A percentile compares a stretch with the other conserved stretches of the same genome.
These are phyloP conservation scores for Septoria petroselini DNA, from an alignment of 2,329 filamentous ascomycete genomes.

Conservation along the genomic window DNA sequence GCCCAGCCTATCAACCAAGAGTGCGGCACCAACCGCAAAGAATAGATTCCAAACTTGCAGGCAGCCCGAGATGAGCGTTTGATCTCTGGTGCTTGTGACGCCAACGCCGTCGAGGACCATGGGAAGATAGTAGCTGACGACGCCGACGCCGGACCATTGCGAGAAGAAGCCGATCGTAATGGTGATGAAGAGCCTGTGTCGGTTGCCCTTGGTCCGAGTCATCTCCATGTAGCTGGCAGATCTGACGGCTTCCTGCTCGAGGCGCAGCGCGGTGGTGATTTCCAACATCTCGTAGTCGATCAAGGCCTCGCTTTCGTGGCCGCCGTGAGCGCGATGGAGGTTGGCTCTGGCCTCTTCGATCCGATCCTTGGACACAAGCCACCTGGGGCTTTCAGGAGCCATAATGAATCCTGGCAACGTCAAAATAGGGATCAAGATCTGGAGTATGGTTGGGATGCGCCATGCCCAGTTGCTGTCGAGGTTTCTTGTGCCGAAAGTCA, in stretches of 20 bases:
- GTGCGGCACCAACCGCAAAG: conserved; percentile 40
- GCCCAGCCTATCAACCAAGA: conserved; percentile 44
- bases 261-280: conserved; percentile 42
- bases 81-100: conserved; percentile 37
- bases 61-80: conserved; percentile 41
- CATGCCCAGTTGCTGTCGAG: conserved; percentile 29
- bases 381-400: conserved; percentile 31
- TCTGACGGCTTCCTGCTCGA: conserved; percentile 51
- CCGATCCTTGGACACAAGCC: conserved; percentile 26
- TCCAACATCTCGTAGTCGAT: conserved; percentile 66
- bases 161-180: conserved; percentile 40
- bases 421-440: conserved; percentile 27
- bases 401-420: conserved; percentile 25
- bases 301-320: conserved; percentile 57
- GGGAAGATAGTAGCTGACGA: conserved; percentile 36
- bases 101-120: conserved; percentile 41
- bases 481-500: conserved; percentile 28
- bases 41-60: conserved; percentile 44
- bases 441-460: conserved; percentile 31
- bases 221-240: conserved; percentile 35
- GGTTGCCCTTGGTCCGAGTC: conserved; percentile 33
- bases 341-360: conserved; percentile 57
- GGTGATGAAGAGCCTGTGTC: conserved; percentile 41
- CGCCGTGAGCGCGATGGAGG: conserved; percentile 58
- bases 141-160: conserved; percentile 43